Evolutionary conservation across 208 protist genomes (phyloP).

Genomic region (Naegleria lovaniensis): DNA sequence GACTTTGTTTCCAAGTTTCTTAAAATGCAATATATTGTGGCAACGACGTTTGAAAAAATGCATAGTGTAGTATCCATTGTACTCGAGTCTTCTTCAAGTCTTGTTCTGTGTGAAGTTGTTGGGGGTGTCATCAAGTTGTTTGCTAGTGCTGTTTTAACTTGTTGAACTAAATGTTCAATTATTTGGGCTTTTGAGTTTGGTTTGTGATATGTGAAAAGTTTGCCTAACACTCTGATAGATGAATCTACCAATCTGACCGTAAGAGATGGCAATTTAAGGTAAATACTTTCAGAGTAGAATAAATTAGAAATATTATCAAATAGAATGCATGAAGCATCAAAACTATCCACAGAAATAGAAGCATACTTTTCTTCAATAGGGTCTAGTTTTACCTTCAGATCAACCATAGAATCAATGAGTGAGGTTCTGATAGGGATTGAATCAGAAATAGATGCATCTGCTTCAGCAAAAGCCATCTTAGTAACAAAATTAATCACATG

Average conservation of each 20-base stretch:
- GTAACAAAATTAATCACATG: constrained; percentile 13
- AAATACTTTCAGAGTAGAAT: constrained; percentile 5
- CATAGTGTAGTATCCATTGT: background rate
- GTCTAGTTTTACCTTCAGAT: background rate
- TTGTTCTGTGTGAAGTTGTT: background rate
- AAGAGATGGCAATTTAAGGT: background rate
- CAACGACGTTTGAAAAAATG: constrained; percentile 2
- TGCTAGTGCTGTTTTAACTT: background rate
- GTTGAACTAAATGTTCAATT: constrained; percentile 11
- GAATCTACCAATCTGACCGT: background rate
- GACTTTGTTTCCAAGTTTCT: background rate
- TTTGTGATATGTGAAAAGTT: constrained; percentile 15
- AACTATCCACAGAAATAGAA: background rate
- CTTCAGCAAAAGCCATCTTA: constrained; percentile 18
- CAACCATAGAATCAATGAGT: background rate
- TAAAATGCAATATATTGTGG: background rate
- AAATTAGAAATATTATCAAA: background rate
- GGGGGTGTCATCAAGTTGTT: background rate
- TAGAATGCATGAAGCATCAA: background rate
- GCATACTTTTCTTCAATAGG: background rate
- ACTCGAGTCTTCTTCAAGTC: background rate
- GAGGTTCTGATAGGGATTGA: background rate
- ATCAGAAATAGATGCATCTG: background rate
- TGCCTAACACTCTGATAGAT: background rate
- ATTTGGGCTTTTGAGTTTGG: background rate